Percentiles rank a stretch among this genome's conserved stretches.
phyloP scores from a whole-genome alignment of 2,329 filamentous ascomycete genomes.

The Hypomyces rosellus region DNA sequence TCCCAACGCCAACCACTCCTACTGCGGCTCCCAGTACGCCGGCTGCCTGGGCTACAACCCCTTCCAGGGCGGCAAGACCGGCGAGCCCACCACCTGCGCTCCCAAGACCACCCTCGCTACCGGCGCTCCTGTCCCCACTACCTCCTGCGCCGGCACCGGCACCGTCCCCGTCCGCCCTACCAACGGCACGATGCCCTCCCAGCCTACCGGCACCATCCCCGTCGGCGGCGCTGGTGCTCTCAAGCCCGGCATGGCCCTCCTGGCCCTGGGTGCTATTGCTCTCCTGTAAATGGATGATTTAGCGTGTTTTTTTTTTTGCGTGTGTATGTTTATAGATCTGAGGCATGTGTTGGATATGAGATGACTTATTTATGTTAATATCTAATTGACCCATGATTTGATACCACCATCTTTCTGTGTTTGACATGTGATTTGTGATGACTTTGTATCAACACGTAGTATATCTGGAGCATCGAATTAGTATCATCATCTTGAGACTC shows the following conservation, averaged over 20 bases:
- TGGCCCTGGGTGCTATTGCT: conserved; percentile 20
- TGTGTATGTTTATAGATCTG: not conserved
- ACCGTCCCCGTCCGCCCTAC: not conserved
- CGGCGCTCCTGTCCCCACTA: not conserved
- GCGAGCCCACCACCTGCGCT: not conserved
- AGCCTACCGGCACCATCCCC: conserved; percentile 4
- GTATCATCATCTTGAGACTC: too few species aligned
- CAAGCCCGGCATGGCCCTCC: conserved; percentile 17
- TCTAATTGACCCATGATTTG: too few species aligned
- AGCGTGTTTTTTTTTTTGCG: not conserved
- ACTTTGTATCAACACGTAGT: too few species aligned
- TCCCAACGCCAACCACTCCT: conserved; percentile 16
- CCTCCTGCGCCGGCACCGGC: not conserved
- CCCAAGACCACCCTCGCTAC: not conserved
- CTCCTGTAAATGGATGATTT: conserved; percentile 16
- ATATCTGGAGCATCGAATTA: too few species aligned
- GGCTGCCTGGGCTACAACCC: conserved; percentile 22
- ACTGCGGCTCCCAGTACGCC: conserved; percentile 19
- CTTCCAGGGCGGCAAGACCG: not conserved
- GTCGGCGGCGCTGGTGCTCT: conserved; percentile 17
- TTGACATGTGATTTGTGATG: too few species aligned
- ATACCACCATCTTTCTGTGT: too few species aligned
- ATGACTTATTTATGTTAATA: too few species aligned
- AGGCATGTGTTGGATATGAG: too few species aligned
- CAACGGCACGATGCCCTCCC: conserved; percentile 3